Evolutionary conservation across 1,139 yeast genomes (phyloP).

Genomic region (Suhomyces coccinellae): DNA sequence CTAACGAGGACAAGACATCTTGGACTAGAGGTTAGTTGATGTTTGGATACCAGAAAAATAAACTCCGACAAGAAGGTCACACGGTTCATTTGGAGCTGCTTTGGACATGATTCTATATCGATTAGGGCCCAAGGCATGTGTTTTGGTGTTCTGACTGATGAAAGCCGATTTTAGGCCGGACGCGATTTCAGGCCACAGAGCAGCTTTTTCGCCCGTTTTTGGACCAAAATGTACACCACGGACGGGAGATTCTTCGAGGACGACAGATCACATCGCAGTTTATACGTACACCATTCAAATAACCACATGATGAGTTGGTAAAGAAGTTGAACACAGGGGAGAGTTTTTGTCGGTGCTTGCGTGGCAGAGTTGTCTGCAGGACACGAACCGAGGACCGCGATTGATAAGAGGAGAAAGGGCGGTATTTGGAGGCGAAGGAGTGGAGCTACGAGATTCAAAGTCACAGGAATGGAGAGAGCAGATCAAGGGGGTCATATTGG

Average conservation of each 20-base stretch:
- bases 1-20: slow-evolving; percentile 90
- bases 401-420: neutral
- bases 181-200: neutral
- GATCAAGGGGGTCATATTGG: neutral
- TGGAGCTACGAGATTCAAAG: neutral
- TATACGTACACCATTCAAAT: slow-evolving; percentile 46
- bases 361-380: slow-evolving; percentile 12
- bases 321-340: slow-evolving; percentile 1
- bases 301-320: slow-evolving; percentile 32
- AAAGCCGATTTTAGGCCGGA: neutral
- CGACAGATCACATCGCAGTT: neutral
- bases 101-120: neutral
- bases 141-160: neutral
- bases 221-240: neutral
- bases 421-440: neutral
- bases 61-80: too few relatives aligned
- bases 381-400: neutral
- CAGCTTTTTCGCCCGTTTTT: neutral
- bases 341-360: slow-evolving; percentile 9
- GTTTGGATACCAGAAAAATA: neutral
- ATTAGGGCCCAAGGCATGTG: neutral
- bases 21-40: slow-evolving; percentile 55
- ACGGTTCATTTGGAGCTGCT: neutral
- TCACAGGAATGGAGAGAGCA: too few relatives aligned
- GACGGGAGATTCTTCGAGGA: neutral